Evolutionary conservation across 2,329 filamentous ascomycete genomes (phyloP).

Genomic region (Diaporthe sp.): DNA sequence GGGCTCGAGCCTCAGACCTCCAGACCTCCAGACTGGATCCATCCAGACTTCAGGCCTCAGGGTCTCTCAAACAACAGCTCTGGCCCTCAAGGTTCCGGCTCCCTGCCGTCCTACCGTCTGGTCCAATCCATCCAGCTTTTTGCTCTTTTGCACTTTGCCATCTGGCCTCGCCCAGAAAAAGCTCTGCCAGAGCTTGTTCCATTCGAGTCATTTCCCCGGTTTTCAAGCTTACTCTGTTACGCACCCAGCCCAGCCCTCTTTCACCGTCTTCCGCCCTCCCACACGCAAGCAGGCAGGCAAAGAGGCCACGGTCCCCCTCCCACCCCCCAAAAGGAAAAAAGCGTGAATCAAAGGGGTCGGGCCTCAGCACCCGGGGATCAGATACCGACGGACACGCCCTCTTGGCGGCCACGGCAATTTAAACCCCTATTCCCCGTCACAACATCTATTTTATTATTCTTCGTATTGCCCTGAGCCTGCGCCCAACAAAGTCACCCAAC

Average conservation of each 20-base stretch:
- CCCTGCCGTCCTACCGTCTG: not conserved
- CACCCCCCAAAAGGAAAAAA: not conserved
- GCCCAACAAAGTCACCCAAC: constrained; percentile 4
- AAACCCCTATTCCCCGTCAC: constrained; percentile 20
- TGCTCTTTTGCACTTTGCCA: not conserved
- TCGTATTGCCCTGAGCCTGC: constrained; percentile 12
- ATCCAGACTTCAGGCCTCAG: constrained; percentile 1
- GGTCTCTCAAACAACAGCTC: constrained; percentile 2
- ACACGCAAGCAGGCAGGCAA: not conserved
- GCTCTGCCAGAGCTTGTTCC: not conserved
- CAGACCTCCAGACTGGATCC: not conserved
- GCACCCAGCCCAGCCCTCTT: not conserved
- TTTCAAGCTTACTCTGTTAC: constrained; percentile 31
- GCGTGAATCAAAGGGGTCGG: constrained; percentile 13
- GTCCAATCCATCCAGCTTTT: not conserved
- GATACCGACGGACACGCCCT: constrained; percentile 8
- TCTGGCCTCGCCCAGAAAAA: constrained; percentile 1
- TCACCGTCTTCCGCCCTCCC: not conserved
- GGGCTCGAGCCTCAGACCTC: constrained; percentile 10
- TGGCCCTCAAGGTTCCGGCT: constrained; percentile 1
- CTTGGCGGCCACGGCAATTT: constrained; percentile 25
- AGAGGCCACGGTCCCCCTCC: constrained; percentile 14
- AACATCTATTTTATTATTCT: constrained; percentile 28
- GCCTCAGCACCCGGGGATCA: constrained; percentile 11
- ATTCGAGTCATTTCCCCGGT: constrained; percentile 25